Evolutionary conservation across 495 filamentous ascomycete genomes (phyloP), one percentile per base, ranked within the genome.

Genomic region (Aspergillus nanangensis): DNA sequence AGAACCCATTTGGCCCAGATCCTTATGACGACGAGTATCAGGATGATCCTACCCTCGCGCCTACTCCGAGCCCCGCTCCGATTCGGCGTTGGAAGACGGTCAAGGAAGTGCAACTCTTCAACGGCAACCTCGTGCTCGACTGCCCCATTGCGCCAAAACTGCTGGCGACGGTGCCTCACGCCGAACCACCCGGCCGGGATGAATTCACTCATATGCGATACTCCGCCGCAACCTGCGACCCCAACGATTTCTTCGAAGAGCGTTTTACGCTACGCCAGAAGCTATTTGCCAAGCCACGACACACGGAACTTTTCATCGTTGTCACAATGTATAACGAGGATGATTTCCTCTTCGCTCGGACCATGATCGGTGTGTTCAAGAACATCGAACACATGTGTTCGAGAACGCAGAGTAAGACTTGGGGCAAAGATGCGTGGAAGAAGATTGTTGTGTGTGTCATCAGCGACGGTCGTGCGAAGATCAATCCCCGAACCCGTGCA

Each of bases 311-410:
- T 0, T 97, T 99, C 67, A 96, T 99, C 59, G 93, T 88, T 7
- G 79, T 99, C 32, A 99, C 94, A 23, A 99, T 99, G 94, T 99
- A 96, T 71, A 99, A 99, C 57, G 94, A 99, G 63, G 90, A 99
- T 61, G 94, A 97, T 47, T 87, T 96, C 48, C 77, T 97, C 14
- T 96, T 99, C 59, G 90, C 94, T 29, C 81, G 94, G 27, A 99
- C 94, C 3, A 87, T 99, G 89, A 88, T 85, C 7, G 94, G 94
- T 68, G 92, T 99, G 1, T 86, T 97, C 72, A 96, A 96, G 71
- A 99, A 99, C 60, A 86, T 99, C 53, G 88, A 96, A 66, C 88
- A 90, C 70, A 94, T 99, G 88, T 95, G 91, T 71, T 88, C 81
- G 29, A 77, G 92, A 27, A 86, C 83, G 5, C 85, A 82, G 53